phyloP scores from a whole-genome alignment of 1,139 yeast species.

The Yamadazyma epiphylla region DNA sequence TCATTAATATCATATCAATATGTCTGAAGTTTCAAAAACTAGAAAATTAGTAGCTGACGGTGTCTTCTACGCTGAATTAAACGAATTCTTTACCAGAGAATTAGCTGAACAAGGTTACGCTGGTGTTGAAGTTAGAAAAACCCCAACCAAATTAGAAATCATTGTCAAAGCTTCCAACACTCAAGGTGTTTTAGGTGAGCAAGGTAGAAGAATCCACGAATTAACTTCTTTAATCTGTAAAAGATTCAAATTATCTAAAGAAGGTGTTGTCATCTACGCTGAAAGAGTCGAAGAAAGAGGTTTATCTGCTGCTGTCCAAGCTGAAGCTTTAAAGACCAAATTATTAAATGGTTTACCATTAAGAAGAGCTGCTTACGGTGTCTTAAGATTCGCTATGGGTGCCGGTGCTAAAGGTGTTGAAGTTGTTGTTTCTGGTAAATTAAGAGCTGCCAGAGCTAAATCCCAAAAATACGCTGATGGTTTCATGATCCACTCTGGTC shows the following conservation, averaged over 20 bases:
- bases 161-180: slow-evolving; percentile 99
- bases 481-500: slow-evolving; percentile 99
- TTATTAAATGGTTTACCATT: slow-evolving; percentile 98
- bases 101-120: slow-evolving; percentile 99
- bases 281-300: slow-evolving; percentile 99
- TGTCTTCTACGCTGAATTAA: slow-evolving; percentile 99
- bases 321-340: slow-evolving; percentile 98
- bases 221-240: slow-evolving; percentile 95
- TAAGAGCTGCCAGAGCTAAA: slow-evolving; percentile 99
- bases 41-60: slow-evolving; percentile 99
- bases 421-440: slow-evolving; percentile 98
- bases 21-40: slow-evolving; percentile 62
- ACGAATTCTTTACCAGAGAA: slow-evolving; percentile 99
- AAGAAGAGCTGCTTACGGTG: slow-evolving; percentile 99
- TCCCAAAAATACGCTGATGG: slow-evolving; percentile 99
- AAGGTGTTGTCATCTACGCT: slow-evolving; percentile 92
- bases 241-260: slow-evolving; percentile 97
- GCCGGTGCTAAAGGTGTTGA: slow-evolving; percentile 99
- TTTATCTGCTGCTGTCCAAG: slow-evolving; percentile 99
- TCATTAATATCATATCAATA: no score
- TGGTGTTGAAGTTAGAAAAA: slow-evolving; percentile 99
- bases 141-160: slow-evolving; percentile 97
- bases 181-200: slow-evolving; percentile 98
- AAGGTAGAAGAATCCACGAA: slow-evolving; percentile 99
- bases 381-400: slow-evolving; percentile 99